Conservation (phyloP, 805 yeast genomes). For the Saccharomycopsis selenospora region DNA sequence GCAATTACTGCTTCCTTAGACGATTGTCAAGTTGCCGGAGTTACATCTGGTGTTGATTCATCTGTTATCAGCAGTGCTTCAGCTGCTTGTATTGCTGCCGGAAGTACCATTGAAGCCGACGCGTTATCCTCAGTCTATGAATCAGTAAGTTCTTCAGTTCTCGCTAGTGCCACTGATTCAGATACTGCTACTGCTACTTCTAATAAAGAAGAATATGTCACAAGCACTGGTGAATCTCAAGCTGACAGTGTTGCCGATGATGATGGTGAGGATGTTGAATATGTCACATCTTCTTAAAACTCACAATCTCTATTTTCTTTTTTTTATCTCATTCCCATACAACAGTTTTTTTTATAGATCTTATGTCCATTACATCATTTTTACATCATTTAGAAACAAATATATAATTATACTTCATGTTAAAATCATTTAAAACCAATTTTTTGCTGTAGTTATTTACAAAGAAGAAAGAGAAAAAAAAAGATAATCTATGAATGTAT, state of each 20-base stretch:
- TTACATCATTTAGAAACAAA: too few species aligned
- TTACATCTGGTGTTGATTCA: slow-evolving; percentile 6
- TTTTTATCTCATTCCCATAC: too few species aligned
- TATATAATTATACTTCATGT: too few species aligned
- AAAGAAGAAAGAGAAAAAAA: too few species aligned
- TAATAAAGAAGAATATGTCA: background rate
- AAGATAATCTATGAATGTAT: too few species aligned
- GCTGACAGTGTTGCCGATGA: background rate
- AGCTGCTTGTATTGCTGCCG: slow-evolving; percentile 12
- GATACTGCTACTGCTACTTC: slow-evolving; percentile 5
- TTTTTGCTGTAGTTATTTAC: too few species aligned
- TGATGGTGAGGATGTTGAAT: background rate
- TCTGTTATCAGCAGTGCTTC: slow-evolving; percentile 3
- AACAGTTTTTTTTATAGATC: too few species aligned
- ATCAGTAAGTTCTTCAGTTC: background rate
- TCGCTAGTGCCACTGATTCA: slow-evolving; percentile 4
- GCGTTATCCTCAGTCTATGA: background rate
- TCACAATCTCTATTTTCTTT: background rate
- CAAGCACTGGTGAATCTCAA: background rate
- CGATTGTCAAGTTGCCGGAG: slow-evolving; percentile 10
- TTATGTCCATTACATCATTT: too few species aligned
- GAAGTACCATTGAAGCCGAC: slow-evolving; percentile 4
- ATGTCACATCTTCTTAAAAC: background rate
- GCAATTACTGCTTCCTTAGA: slow-evolving; percentile 10
- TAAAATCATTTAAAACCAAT: too few species aligned